phyloP scores from a whole-genome alignment of 1,139 yeast genomes.

The Sugiyamaella neomexicana region DNA sequence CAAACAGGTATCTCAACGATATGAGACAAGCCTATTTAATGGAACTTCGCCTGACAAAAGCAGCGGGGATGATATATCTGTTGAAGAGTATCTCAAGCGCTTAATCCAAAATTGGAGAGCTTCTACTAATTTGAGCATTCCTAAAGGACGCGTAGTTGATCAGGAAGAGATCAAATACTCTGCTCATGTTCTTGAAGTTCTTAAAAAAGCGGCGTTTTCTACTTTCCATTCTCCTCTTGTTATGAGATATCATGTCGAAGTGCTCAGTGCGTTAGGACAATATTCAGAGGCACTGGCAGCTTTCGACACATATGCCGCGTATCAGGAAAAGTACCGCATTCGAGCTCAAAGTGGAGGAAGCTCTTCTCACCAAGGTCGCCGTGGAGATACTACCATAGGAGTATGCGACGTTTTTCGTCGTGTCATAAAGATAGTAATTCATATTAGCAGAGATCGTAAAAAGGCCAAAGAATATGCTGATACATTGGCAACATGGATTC shows the following conservation, averaged over 20 bases:
- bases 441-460: slow-evolving; percentile 19
- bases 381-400: slow-evolving; percentile 36
- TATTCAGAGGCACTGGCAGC: slow-evolving; percentile 44
- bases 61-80: slow-evolving; percentile 41
- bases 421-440: slow-evolving; percentile 27
- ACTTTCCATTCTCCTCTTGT: slow-evolving; percentile 52
- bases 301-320: slow-evolving; percentile 46
- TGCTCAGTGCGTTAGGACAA: slow-evolving; percentile 36
- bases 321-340: slow-evolving; percentile 43
- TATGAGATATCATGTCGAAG: slow-evolving; percentile 43
- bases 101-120: slow-evolving; percentile 39
- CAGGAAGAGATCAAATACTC: slow-evolving; percentile 27
- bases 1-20: slow-evolving; percentile 4
- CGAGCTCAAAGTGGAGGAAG: slow-evolving; percentile 32
- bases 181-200: slow-evolving; percentile 28
- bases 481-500: slow-evolving; percentile 21
- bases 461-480: slow-evolving; percentile 34
- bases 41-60: slow-evolving; percentile 36
- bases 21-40: slow-evolving; percentile 1
- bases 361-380: slow-evolving; percentile 19
- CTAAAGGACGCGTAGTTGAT: slow-evolving; percentile 28
- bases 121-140: slow-evolving; percentile 25
- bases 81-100: slow-evolving; percentile 36
- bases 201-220: slow-evolving; percentile 44
- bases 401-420: slow-evolving; percentile 33